These are phyloP conservation scores for Chenopodium quinoa DNA, from an alignment of 148 eudicot species.

Conservation along the genomic window DNA sequence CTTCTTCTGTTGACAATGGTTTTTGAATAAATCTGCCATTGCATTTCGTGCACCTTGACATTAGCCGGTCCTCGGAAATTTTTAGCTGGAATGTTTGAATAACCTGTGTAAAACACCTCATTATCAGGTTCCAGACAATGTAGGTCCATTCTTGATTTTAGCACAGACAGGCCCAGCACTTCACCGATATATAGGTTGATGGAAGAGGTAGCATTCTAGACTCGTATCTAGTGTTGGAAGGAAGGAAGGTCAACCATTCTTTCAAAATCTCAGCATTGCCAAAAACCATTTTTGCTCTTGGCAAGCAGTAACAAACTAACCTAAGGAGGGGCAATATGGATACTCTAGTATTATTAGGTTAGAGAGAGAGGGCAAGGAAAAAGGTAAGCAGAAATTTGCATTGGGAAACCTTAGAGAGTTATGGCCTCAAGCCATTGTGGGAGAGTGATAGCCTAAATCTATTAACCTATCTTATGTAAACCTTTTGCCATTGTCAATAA, in stretches of 20 bases:
- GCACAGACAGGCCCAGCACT: neutral
- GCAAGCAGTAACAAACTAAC: no score
- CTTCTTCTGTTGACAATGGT: slow-evolving; percentile 85
- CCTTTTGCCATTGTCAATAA: no score
- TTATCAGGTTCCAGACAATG: slow-evolving; percentile 16
- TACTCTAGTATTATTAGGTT: no score
- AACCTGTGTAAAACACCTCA: slow-evolving; percentile 46
- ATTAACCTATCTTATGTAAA: no score
- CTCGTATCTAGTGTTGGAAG: neutral
- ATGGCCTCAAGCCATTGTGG: no score
- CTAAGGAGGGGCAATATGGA: no score
- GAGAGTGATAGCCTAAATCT: no score
- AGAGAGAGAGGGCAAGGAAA: no score
- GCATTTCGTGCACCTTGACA: slow-evolving; percentile 98
- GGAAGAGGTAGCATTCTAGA: neutral
- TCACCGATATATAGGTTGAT: neutral
- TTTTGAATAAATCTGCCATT: slow-evolving; percentile 87
- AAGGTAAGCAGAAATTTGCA: no score
- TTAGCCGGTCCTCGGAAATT: slow-evolving; percentile 71
- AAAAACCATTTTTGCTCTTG: neutral
- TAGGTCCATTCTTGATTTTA: neutral
- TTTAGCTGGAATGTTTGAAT: slow-evolving; percentile 74
- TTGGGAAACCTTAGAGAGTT: no score
- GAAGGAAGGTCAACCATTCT: neutral
- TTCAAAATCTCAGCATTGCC: neutral